phyloP scores from a whole-genome alignment of 768 basidiomycete genomes.

The Serpula lacrymans region DNA sequence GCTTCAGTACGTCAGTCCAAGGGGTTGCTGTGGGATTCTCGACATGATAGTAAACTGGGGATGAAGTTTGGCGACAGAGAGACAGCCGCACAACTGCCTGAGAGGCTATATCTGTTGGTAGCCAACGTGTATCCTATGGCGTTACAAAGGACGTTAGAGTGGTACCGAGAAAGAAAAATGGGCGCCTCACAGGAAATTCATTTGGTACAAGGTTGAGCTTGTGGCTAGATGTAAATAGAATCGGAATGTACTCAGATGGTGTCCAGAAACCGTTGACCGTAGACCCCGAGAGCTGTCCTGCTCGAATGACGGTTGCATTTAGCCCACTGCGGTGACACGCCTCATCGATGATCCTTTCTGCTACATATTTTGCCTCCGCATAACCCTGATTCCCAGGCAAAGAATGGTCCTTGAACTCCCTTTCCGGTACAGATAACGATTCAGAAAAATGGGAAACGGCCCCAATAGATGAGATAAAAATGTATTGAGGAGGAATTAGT shows the following conservation, averaged over 20 bases:
- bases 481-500: background rate
- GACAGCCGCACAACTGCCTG: no score
- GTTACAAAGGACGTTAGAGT: background rate
- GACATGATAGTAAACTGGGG: no score
- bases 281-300: background rate
- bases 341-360: background rate
- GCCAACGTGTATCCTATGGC: background rate
- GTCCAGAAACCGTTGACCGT: background rate
- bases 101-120: background rate
- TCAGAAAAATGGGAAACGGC: background rate
- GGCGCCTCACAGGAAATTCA: background rate
- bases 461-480: background rate
- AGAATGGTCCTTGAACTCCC: background rate
- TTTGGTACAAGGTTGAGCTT: background rate
- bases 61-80: no score
- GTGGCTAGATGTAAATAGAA: background rate
- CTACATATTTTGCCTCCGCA: background rate
- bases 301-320: background rate
- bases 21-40: no score
- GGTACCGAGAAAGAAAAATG: background rate
- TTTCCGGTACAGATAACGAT: background rate
- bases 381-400: background rate
- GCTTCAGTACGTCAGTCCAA: no score
- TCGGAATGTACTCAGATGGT: background rate
- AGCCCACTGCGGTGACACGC: background rate